phyloP scores from a whole-genome alignment of 164 flowering plant genomes.

The Chloranthus sessilifolius region DNA sequence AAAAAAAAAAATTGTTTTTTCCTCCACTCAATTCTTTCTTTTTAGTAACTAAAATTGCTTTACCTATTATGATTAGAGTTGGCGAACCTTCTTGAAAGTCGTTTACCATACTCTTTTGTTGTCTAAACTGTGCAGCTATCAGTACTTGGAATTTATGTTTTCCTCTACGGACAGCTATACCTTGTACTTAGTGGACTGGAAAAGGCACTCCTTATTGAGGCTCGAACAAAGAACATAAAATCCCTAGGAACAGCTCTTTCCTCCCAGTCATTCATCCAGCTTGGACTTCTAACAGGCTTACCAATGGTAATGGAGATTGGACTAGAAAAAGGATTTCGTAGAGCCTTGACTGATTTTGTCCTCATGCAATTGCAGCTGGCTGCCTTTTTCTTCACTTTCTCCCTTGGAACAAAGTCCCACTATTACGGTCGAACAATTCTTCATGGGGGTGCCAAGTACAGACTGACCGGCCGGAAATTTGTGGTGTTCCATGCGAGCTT shows the following conservation, averaged over 20 bases:
- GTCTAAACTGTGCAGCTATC: conserved; percentile 54
- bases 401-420: conserved; percentile 83
- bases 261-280: conserved; percentile 91
- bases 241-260: conserved; percentile 90
- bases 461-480: conserved; percentile 89
- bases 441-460: conserved; percentile 94
- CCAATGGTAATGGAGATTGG: conserved; percentile 97
- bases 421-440: conserved; percentile 87
- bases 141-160: conserved; percentile 75
- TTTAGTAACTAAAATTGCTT: no score
- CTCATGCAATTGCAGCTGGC: conserved; percentile 95
- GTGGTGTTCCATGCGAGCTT: conserved; percentile 89
- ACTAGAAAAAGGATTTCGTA: conserved; percentile 84
- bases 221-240: conserved; percentile 52
- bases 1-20: no score
- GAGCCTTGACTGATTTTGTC: conserved; percentile 72
- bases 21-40: no score
- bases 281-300: conserved; percentile 87
- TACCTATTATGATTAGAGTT: no score
- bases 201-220: conserved; percentile 54
- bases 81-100: no score
- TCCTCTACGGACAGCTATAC: conserved; percentile 92
- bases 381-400: conserved; percentile 91
- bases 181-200: conserved; percentile 89
- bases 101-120: neutral